Conservation (phyloP, 2,329 filamentous ascomycete species). For the Cercospora janseana region DNA sequence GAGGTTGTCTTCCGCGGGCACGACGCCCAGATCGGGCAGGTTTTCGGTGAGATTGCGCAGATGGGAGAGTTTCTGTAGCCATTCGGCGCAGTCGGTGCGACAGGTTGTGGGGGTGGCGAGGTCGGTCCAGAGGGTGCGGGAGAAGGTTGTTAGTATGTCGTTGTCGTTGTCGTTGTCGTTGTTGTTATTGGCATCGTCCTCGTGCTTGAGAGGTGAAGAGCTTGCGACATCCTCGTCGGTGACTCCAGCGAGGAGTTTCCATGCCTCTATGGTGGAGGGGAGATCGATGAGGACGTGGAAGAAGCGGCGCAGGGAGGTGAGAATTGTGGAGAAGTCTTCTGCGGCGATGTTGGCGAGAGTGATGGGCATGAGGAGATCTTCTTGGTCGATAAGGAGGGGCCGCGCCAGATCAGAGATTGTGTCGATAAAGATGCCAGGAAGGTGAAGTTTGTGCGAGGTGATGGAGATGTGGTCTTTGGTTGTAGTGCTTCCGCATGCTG, state of each 20-base stretch:
- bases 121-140: slow-evolving; percentile 1
- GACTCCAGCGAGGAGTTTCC: background rate
- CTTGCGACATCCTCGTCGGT: no score
- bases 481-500: background rate
- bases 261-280: background rate
- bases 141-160: background rate
- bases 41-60: background rate
- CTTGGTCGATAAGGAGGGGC: background rate
- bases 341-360: background rate
- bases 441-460: background rate
- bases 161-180: background rate
- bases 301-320: background rate
- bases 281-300: background rate
- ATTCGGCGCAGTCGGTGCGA: background rate
- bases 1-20: background rate
- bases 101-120: background rate
- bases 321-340: background rate
- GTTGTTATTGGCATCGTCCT: background rate
- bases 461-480: background rate
- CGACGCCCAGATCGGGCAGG: background rate
- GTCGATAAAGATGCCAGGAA: background rate
- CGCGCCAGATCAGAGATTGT: background rate
- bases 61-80: background rate
- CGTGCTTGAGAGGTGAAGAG: background rate
- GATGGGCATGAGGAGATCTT: slow-evolving; percentile 1